Evolutionary conservation across 2,329 filamentous ascomycete species (phyloP), one percentile per base, ranked within the genome.

Genomic region (Fusarium oligoseptatum): DNA sequence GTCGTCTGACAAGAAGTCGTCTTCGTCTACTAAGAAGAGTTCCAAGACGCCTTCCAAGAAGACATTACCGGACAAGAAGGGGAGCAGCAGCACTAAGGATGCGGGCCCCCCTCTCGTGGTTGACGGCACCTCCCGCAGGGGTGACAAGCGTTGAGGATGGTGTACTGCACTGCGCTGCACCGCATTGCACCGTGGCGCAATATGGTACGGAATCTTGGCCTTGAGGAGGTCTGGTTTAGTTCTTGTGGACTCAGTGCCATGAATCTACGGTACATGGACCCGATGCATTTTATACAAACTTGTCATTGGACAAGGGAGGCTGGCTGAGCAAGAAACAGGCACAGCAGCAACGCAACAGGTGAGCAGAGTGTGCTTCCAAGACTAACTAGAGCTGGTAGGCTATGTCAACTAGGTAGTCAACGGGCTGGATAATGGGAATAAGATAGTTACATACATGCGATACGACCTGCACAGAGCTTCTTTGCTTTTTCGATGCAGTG

Each of bases 41-140:
- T 52, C 41, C 24, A 76, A 65, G 62, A 77, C 70, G 22, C 56
- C 52, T 22, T 64, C 52, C 10, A 75, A 70, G 45, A 70, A 61
- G 39, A 17, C 48, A 37, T 43, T 71, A 3, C 27, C 56, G 22
- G 63, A 71, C 22, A 69, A 61, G 22, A 72, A 56, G 50, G 29
- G 50, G 14, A 55, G 24, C 29, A 63, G 56, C 45, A 66, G 41
- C 48, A 68, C 50, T 45, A 69, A 70, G 57, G 48, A 64, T 32
- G 57, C 63, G 11, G 64, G 70, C 3, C 68, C 74, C 15, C 22
- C 24, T 14, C 66, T 76, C 22, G 50, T 79, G 45, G 74, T 71
- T 10, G 66, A 79, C 52, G 77, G 77, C 24, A 71, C 72, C n/a
- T 71, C 67, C 20, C 68, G 64, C 56, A 71, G 39, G 36, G 6